Base-by-base conservation (phyloP, 2,329 filamentous ascomycete genomes). In the Trichoderma breve region DNA sequence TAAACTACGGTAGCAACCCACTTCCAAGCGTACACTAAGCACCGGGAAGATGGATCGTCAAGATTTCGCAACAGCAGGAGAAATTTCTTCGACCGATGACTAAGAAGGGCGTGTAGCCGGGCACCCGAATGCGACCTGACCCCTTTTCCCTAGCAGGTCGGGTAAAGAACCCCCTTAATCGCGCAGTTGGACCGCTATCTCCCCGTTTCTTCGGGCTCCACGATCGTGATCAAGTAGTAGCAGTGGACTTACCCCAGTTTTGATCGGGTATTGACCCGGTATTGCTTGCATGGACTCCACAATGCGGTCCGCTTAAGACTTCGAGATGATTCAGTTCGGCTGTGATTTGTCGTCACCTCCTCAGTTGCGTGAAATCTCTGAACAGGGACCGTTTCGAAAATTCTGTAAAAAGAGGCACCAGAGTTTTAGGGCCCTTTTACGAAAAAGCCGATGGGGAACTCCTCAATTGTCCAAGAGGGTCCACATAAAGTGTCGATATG, bases 51-150 rank as follows among this genome's bases (percentile, higher is more conserved):
- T 70, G 67, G 57, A 70, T 62, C 28, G 67, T 70, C 67, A 53
- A 70, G 21, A 70, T 28, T 70, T 62, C 18, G 21, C 39, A 70
- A 51, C 28, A 9, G 28, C 39, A 28, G 67, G 36, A 70, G 67
- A 70, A 70, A 70, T 61, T 62, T 70, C 39, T 15, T 51, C 28
- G 15, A 8, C 55, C 1, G 67, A 70, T 70, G 55, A 70, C 67
- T 70, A 70, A 70, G 57, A 15, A 21, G 14, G 26, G 24, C 26
- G 36, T 32, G 26, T 24, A 12, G 43, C 21, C 30, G 9, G 9
- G 18, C 36, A 2, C 11, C 21, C 30, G 28, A 28, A 9, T 3
- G 18, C 5, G 18, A 21, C 4, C 15, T 51, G n/a, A 34, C 36
- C 34, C 36, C 55, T 7, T 36, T 57, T 4, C 21, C 15, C 11